Base-by-base conservation (phyloP, 805 yeast genomes). In the Lachancea mirantina region DNA sequence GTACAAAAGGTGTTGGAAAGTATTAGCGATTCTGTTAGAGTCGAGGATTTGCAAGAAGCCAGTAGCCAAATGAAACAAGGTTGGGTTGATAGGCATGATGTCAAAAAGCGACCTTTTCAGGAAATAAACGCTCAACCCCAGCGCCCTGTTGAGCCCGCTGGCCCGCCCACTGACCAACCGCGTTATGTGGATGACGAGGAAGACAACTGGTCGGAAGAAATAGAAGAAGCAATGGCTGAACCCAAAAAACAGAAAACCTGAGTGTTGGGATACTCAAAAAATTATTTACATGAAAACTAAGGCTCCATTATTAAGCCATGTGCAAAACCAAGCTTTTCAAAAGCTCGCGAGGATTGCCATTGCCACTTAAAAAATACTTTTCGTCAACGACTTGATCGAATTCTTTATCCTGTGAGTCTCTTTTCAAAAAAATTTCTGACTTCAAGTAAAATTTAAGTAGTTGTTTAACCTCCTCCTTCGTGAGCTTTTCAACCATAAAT, bases 1-100 rank as follows among this genome's bases (percentile, higher is more conserved):
- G 95, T 88, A 5, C 76, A 76, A 39, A 89, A 82, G 51, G 87
- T 92, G 20, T 60, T 89, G 27, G 75, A 77, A 42, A 80, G 94
- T 51, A 92, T 92, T 24, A 74, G 76, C 40, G 97, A 89, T 56
- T 79, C 89, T 1, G 95, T 92, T 2, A 68, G 76, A 11, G 76
- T 81, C 43, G 82, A 84, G 36, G 95, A 89, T 41, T 62, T 94
- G 26, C 61, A 72, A 4, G 72, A 61, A 10, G 62, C 76, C 1
- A 74, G 79, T 29, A 67, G 69, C 0, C 62, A 60, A 26, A 82
- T 88, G 18, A 70, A 71, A 22, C 59, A 57, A 18, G 59, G 66
- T 2, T 83, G 94, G 92, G 70, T 72, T 26, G 62, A 63, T 33
- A 67, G 96, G 47, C 72, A 62, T 28, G 40, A 38, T 15, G 49